Conservation (phyloP, 176 grass and related monocot genomes). For the Oryza coarctata region DNA sequence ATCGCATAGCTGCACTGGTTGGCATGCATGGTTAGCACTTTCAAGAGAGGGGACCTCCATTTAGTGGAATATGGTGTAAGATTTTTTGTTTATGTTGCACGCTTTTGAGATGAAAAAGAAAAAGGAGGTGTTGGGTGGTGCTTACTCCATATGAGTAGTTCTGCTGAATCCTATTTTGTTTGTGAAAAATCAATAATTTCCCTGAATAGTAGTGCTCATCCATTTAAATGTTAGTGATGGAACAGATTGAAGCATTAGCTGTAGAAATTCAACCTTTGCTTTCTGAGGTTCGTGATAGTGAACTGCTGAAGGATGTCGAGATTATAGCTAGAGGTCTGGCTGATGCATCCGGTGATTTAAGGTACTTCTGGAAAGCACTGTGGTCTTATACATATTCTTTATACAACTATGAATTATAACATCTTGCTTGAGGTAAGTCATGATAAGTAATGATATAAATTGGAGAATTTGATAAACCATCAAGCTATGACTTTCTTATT, state of each 20-base stretch:
- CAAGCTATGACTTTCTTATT: background rate
- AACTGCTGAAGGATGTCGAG: constrained; percentile 89
- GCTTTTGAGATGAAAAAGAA: background rate
- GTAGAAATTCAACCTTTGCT: constrained; percentile 92
- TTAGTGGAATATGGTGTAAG: constrained; percentile 8
- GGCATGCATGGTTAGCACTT: constrained; percentile 3
- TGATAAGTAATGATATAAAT: background rate
- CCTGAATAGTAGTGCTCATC: constrained; percentile 29
- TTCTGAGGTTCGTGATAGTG: constrained; percentile 65
- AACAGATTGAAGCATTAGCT: constrained; percentile 91
- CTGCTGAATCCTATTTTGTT: constrained; percentile 13
- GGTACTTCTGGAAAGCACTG: constrained; percentile 40
- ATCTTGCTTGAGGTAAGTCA: background rate
- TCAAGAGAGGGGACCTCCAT: constrained; percentile 28
- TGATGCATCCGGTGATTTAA: constrained; percentile 77
- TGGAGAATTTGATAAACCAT: background rate
- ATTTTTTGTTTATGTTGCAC: constrained; percentile 7
- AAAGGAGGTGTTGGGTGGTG: background rate
- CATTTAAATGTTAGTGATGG: constrained; percentile 48
- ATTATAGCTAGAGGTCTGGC: constrained; percentile 84
- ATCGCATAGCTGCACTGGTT: background rate
- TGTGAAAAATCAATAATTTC: background rate
- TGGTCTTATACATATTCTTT: background rate
- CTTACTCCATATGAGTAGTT: background rate
- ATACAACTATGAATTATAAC: background rate